phyloP scores from a whole-genome alignment of 1,139 yeast genomes.

The Barnettozyma hawaiiensis region DNA sequence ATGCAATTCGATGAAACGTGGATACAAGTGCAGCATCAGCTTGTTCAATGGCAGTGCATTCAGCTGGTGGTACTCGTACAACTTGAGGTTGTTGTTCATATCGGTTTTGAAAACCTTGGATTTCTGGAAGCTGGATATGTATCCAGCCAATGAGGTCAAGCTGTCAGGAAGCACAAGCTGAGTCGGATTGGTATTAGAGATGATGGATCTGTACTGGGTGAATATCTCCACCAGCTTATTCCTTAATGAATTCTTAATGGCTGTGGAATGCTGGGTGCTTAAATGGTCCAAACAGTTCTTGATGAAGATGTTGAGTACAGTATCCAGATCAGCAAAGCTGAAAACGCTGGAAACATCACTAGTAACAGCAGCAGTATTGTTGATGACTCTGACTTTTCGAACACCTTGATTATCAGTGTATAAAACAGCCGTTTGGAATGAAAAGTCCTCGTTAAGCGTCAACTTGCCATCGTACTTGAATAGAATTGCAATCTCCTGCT shows the following conservation, averaged over 20 bases:
- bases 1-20: slow-evolving; percentile 74
- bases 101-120: slow-evolving; percentile 52
- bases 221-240: slow-evolving; percentile 66
- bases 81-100: slow-evolving; percentile 52
- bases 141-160: slow-evolving; percentile 65
- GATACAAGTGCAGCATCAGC: slow-evolving; percentile 67
- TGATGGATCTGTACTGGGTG: slow-evolving; percentile 63
- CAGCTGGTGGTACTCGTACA: slow-evolving; percentile 52
- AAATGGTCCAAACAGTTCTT: slow-evolving; percentile 46
- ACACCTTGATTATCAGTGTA: slow-evolving; percentile 75
- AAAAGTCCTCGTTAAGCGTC: slow-evolving; percentile 68
- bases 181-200: slow-evolving; percentile 43
- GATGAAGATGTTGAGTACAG: slow-evolving; percentile 64
- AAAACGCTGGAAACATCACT: slow-evolving; percentile 70
- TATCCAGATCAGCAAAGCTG: slow-evolving; percentile 80
- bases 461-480: slow-evolving; percentile 76
- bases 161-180: slow-evolving; percentile 82
- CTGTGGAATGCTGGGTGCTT: slow-evolving; percentile 41
- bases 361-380: slow-evolving; percentile 76
- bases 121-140: slow-evolving; percentile 65
- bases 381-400: slow-evolving; percentile 80
- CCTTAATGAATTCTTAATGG: slow-evolving; percentile 58
- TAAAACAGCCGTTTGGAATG: slow-evolving; percentile 85
- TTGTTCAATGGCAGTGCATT: slow-evolving; percentile 52
- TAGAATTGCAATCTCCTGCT: slow-evolving; percentile 66